Evolutionary conservation across 2,329 filamentous ascomycete species (phyloP), one percentile per base, ranked within the genome.

Genomic region (Aspergillus sp.): DNA sequence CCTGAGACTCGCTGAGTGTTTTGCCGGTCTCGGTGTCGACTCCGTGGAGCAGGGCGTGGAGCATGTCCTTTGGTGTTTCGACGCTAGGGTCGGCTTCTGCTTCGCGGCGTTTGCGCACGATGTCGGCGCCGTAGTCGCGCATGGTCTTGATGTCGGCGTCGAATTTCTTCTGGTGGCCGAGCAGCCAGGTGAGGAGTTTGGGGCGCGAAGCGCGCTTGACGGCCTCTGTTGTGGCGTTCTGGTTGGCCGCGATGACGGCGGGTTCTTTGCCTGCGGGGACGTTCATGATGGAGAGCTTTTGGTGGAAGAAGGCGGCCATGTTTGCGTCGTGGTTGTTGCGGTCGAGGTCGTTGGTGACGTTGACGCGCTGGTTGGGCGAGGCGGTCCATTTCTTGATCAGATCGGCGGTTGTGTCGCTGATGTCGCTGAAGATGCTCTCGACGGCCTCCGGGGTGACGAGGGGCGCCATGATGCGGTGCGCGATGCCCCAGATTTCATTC

Each of bases 21-120:
- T 80, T 76, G 27, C 84, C 85, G 0, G 86, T 89, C 66, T 87
- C 80, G 0, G 84, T 82, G 62, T 90, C 88, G 41, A 77, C 80
- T 12, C 76, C 80, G 55, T 81, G 79, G 58, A 90, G 69, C 68
- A 90, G 77, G 3, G 82, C 80, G 51, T 85, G 78, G 8, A 90
- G 78, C 27, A 89, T 64, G 64, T 90, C 87, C 15, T 82, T 79
- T 23, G 56, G 56, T 6, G 33, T 39, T n/a, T 82, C 80, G 35
- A n/a, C 15, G 12, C 82, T 78, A 0, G 23, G 9, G 21, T 39
- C 43, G 15, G 78, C 79, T 0, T 83, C 82, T 61, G 85, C 79
- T 2, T 77, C 72, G 60, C 79, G 79, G 37, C 86, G 82, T 51
- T 81, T 68, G n/a, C 81, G 70, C 31, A 90, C 80, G n/a, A 89